Conservation (phyloP, 768 basidiomycete species). For the Mycena sanguinolenta region DNA sequence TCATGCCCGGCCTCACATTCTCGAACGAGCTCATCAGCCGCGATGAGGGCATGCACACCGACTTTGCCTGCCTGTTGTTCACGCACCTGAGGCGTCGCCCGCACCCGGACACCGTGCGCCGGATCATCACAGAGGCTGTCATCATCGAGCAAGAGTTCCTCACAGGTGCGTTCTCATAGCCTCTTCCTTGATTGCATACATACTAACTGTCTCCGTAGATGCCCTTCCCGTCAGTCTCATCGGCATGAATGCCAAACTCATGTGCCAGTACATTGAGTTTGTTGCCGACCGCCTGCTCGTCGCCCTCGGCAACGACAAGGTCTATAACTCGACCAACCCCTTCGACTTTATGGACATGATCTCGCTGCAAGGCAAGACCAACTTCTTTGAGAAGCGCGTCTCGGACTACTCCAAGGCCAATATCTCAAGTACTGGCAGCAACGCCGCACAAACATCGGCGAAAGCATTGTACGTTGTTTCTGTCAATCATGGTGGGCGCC, state of each 20-base stretch:
- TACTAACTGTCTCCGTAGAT: constrained; percentile 47
- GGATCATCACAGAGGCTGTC: constrained; percentile 77
- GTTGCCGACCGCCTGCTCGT: constrained; percentile 80
- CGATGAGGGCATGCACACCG: constrained; percentile 88
- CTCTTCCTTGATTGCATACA: too few relatives aligned
- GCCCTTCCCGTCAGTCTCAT: constrained; percentile 78
- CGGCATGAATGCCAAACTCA: constrained; percentile 79
- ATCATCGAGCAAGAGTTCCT: constrained; percentile 78
- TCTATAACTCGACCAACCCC: constrained; percentile 64
- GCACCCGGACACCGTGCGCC: constrained; percentile 70
- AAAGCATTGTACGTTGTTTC: constrained; percentile 48
- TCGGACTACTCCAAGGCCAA: constrained; percentile 77
- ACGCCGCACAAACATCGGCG: constrained; percentile 41
- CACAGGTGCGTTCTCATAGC: constrained; percentile 53
- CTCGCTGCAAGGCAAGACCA: constrained; percentile 84
- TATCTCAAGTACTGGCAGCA: constrained; percentile 60
- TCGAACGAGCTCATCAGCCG: constrained; percentile 89
- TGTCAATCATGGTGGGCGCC: constrained; percentile 2
- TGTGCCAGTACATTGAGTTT: constrained; percentile 81
- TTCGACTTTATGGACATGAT: constrained; percentile 85
- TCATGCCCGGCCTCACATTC: constrained; percentile 88
- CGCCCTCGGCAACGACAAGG: constrained; percentile 77
- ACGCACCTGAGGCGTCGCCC: constrained; percentile 76
- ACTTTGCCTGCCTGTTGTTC: constrained; percentile 84
- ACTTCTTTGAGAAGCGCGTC: constrained; percentile 87